Base-by-base conservation (phyloP, 768 basidiomycete species). In the Trametes villosa region DNA sequence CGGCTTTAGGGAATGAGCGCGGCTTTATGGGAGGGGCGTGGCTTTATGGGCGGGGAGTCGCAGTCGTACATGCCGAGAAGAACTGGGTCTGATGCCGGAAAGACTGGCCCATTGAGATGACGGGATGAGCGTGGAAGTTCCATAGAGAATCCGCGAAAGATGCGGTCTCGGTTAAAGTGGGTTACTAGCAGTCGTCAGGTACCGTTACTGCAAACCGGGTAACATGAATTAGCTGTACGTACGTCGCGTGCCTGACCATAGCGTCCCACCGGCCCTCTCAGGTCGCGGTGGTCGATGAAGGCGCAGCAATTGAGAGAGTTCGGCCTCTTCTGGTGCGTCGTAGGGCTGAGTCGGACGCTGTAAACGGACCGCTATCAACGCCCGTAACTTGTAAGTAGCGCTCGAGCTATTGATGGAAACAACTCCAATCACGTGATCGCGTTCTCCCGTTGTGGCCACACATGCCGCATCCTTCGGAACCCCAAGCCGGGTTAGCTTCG, bases 371-470 rank as follows among this genome's bases (percentile, higher is more conserved):
- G 27, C 29, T 2, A 18, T n/a, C 46, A 30, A 29, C 30, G 29
- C 27, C 31, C 31, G 15, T 33, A 36, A 29, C 24, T 20, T 15
- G 24, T 20, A 24, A 3, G 18, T 20, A 22, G 34, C 50, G 50
- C 33, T 34, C 50, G 24, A 24, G 50, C 36, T 20, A 18, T 51
- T 34, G 40, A 33, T 45, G n/a, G 30, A 29, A 54, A 54, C 13
- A 38, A 17, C 36, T n/a, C n/a, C 50, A 36, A 20, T 54, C 53
- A 54, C 53, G 31, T 54, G 53, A 54, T 31, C 53, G 41, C 22
- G 41, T 54, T 41, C 29, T 17, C 9, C 18, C n/a, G 4, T 7
- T 29, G 9, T n/a, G 27, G 20, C 24, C 20, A 22, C 12, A 13
- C 31, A n/a, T n/a, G n/a, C n/a, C n/a, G n/a, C n/a, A n/a, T n/a